These are phyloP conservation scores for Haematococcus lacustris DNA, from an alignment of 139 green algal genomes.

Conservation along the genomic window DNA sequence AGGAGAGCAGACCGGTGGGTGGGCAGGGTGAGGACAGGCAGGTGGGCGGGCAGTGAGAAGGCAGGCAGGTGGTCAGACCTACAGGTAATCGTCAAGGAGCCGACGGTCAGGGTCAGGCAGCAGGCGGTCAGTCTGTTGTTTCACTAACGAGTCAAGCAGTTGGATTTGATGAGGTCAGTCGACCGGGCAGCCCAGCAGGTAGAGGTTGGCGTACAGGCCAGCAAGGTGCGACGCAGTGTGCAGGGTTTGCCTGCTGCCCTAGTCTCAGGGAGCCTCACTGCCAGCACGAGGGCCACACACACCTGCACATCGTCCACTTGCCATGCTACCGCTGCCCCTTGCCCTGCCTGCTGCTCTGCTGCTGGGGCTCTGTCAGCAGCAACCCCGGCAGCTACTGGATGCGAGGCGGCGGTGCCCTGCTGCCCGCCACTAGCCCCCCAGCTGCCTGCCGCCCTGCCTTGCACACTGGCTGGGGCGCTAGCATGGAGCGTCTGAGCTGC, in stretches of 20 bases:
- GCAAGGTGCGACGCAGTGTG: not conserved
- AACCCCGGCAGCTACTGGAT: too few species aligned
- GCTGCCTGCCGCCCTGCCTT: not conserved
- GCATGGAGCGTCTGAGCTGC: not conserved
- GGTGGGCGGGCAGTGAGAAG: not conserved
- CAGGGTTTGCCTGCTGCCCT: not conserved
- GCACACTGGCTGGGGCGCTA: not conserved
- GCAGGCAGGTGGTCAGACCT: not conserved
- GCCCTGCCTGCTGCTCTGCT: not conserved
- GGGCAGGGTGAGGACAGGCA: not conserved
- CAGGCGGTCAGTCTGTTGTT: too few species aligned
- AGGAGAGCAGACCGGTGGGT: not conserved
- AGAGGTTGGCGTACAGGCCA: not conserved
- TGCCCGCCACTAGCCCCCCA: not conserved
- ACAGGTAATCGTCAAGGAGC: not conserved
- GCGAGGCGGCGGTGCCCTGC: too few species aligned
- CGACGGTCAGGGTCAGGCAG: too few species aligned
- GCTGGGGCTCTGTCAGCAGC: too few species aligned
- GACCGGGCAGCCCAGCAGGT: not conserved
- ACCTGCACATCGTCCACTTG: not conserved
- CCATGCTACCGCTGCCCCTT: not conserved
- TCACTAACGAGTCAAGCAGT: not conserved
- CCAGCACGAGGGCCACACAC: not conserved
- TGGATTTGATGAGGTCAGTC: not conserved
- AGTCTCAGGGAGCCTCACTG: not conserved